phyloP scores from a whole-genome alignment of 306 rosid genomes.

The Canavalia ensiformis region DNA sequence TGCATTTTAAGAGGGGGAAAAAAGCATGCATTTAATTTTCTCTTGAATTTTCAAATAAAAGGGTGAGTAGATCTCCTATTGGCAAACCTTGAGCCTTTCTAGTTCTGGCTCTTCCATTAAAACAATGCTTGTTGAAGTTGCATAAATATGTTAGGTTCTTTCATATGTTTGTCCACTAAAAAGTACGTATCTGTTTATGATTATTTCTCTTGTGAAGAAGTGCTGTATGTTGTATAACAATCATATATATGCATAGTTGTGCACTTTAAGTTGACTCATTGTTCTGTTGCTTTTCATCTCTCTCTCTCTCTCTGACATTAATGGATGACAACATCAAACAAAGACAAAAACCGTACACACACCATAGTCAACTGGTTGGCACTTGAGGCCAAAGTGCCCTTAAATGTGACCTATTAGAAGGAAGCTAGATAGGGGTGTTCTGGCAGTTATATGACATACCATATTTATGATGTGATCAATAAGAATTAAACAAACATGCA shows the following conservation, averaged over 20 bases:
- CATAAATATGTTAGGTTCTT: slow-evolving; percentile 50
- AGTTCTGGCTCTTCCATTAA: slow-evolving; percentile 47
- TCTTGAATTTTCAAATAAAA: slow-evolving; percentile 47
- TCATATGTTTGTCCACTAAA: slow-evolving; percentile 55
- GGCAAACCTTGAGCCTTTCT: slow-evolving; percentile 48
- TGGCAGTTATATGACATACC: slow-evolving; percentile 32
- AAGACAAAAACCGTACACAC: slow-evolving; percentile 53
- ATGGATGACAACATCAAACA: slow-evolving; percentile 47
- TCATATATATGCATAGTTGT: slow-evolving; percentile 45
- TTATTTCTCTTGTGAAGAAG: slow-evolving; percentile 32
- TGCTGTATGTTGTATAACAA: slow-evolving; percentile 44
- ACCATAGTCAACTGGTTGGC: slow-evolving; percentile 55
- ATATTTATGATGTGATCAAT: not conserved
- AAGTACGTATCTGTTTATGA: slow-evolving; percentile 38
- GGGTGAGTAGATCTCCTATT: slow-evolving; percentile 36
- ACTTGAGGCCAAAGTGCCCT: slow-evolving; percentile 47
- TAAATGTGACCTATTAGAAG: slow-evolving; percentile 20
- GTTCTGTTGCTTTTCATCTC: slow-evolving; percentile 20
- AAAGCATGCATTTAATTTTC: slow-evolving; percentile 44
- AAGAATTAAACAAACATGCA: slow-evolving; percentile 10
- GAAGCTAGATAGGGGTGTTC: slow-evolving; percentile 13
- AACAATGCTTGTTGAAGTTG: slow-evolving; percentile 42
- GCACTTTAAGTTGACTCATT: slow-evolving; percentile 52
- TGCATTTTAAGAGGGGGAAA: slow-evolving; percentile 13
- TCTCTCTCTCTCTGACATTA: slow-evolving; percentile 39